Base-by-base conservation (phyloP, 352 stramenopile species). In the Globisporangium middletonii region DNA sequence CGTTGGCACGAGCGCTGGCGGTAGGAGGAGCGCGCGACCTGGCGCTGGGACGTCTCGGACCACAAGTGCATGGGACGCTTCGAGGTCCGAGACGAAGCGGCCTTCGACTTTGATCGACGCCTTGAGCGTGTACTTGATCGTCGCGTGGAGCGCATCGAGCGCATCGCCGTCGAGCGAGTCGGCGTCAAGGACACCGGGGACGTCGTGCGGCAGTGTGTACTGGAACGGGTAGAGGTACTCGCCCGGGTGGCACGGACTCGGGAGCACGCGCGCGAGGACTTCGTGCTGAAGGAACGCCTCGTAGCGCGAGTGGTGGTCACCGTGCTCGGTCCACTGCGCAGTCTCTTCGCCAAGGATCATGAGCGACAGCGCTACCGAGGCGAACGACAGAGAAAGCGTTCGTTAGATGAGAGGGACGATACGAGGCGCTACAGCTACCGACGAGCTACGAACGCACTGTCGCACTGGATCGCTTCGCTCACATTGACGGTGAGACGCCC, bases 121-220 rank as follows among this genome's bases (percentile, higher is more conserved):
- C 43, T 79, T 87, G 27, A 92, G 59, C 4, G 73, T 85, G 64
- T 92, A 92, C 55, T 88, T 85, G 63, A 92, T 92, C 15, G 73
- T 88, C 3, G 77, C 77, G 38, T 89, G 75, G 13, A 89, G 65
- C 35, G 68, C 69, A 53, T 75, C 64, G 46, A 47, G 6, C 41
- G 77, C 62, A 12, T 78, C 73, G 42, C 71, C 73, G 48, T 82
- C 69, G 45, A 88, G 60, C 5, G 71, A 65, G 43, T 86, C 71
- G 16, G 75, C 78, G 50, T 89, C 74, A 28, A 89, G 57, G 0
- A 83, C 73, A 15, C 81, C 81, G 1, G 81, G 78, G 8, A 86
- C 45, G 33, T 86, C 66, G 0, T 66, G 62, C 4, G 77, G 72
- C 7, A 91, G 56, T n/a, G 74, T 69, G 54, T 85, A 89, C 37